Evolutionary conservation across 306 rosid species (phyloP), one percentile per base, ranked within the genome.

Genomic region (Vigna nakashimae): DNA sequence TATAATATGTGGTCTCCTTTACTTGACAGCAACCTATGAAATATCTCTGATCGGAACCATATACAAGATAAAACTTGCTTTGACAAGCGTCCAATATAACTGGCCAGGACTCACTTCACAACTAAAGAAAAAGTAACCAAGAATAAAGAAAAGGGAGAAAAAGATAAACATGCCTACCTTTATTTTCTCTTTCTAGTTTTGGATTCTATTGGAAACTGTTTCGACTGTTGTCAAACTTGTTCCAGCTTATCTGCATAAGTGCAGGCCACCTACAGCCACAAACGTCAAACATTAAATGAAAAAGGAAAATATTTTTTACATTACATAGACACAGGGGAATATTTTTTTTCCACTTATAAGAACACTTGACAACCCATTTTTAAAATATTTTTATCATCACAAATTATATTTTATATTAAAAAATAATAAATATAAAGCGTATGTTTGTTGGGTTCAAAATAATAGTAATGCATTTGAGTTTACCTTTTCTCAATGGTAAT

Each of bases 201-300:
- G 79, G 84, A 86, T 77, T 83, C 75, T 78, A 81, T 53, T 62
- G 70, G 12, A 18, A 71, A 51, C 71, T 82, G 80, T 85, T 65
- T 80, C 65, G 83, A 58, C 40, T 34, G 64, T 62, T 75, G 26
- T 40, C 66, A 38, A 62, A 80, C 2, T 58, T 76, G 43, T 76
- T 76, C 73, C 43, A 50, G 65, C 65, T 76, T 76, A 76, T 65
- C 80, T 38, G 18, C 80, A 60, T 11, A 30, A 14, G 2, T 58
- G 65, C 14, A 58, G 38, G 18, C 13, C 18, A 59, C 10, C 40
- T 28, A 6, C 40, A 28, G 6, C 18, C 65, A 59, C 4, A 5
- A 26, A 58, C 8, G 10, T 6, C 28, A 26, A 24, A 59, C 15
- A 13, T 28, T 4, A 28, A 26, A 12, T 2, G 1, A 20, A 26